Conservation (phyloP, 306 rosid genomes). For the Echinosophora koreensis region DNA sequence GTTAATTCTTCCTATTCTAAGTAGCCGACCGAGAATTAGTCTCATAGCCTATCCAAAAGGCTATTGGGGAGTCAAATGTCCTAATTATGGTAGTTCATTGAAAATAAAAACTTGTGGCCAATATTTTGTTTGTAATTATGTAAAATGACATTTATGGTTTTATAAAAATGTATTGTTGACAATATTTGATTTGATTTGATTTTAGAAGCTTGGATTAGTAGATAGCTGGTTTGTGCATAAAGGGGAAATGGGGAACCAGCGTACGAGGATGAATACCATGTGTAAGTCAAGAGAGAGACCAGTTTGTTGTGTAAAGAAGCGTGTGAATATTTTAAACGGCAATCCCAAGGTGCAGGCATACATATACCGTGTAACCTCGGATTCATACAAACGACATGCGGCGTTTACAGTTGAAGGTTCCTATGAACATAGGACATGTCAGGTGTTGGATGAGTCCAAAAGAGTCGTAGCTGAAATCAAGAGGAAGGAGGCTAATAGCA, state of each 20-base stretch:
- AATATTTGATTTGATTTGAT: constrained; percentile 26
- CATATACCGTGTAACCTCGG: constrained; percentile 51
- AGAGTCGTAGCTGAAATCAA: constrained; percentile 73
- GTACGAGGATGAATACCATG: background rate
- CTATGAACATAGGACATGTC: constrained; percentile 70
- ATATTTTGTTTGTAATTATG: background rate
- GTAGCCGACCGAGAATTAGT: too few relatives aligned
- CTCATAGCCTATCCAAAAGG: too few relatives aligned
- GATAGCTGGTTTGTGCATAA: constrained; percentile 75
- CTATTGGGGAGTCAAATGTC: too few relatives aligned
- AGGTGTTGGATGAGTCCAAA: constrained; percentile 66
- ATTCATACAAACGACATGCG: constrained; percentile 44
- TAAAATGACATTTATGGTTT: background rate
- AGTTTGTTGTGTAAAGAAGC: constrained; percentile 68
- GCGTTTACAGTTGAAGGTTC: constrained; percentile 73
- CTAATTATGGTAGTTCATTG: too few relatives aligned
- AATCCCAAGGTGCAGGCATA: constrained; percentile 61
- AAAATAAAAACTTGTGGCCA: background rate
- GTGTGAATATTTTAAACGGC: constrained; percentile 52
- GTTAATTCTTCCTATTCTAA: too few relatives aligned
- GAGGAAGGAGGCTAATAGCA: constrained; percentile 65
- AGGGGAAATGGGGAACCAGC: constrained; percentile 60
- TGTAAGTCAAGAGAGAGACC: constrained; percentile 51
- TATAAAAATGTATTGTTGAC: background rate
- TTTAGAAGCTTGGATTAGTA: constrained; percentile 64